Percentiles rank a stretch among this genome's conserved stretches.
Conservation (phyloP, 2,329 filamentous ascomycete species). For the Ophiognomonia clavigignenti-juglandacearum region DNA sequence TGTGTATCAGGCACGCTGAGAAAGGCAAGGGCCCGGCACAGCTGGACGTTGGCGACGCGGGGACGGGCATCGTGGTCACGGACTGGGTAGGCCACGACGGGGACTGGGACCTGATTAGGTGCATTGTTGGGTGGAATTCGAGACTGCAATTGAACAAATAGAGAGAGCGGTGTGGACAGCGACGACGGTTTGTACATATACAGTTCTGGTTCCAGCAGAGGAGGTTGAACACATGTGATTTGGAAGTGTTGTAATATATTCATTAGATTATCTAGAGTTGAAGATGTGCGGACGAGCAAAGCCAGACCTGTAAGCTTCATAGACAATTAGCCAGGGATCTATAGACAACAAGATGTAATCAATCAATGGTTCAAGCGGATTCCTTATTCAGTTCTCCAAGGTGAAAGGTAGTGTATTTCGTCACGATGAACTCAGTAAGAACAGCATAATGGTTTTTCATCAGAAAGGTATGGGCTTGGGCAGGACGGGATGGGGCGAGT, state of each 20-base stretch:
- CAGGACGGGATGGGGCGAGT: background rate
- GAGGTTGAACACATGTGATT: background rate
- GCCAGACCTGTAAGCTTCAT: background rate
- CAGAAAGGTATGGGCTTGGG: slow-evolving; percentile 32
- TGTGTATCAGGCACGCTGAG: slow-evolving; percentile 54
- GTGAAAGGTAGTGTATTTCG: slow-evolving; percentile 47
- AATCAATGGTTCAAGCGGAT: slow-evolving; percentile 7
- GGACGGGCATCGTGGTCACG: slow-evolving; percentile 83
- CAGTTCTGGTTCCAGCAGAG: too few species aligned
- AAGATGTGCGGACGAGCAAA: background rate
- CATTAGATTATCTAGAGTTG: slow-evolving; percentile 3
- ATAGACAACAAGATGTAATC: background rate
- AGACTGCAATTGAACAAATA: slow-evolving; percentile 45
- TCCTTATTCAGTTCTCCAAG: slow-evolving; percentile 57
- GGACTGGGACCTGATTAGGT: slow-evolving; percentile 86
- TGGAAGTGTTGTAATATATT: background rate
- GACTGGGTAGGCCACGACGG: slow-evolving; percentile 87
- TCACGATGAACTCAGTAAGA: slow-evolving; percentile 50
- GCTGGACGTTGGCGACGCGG: slow-evolving; percentile 60
- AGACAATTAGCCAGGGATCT: slow-evolving; percentile 2
- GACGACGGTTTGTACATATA: background rate
- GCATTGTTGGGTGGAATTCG: slow-evolving; percentile 88
- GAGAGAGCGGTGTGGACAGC: background rate
- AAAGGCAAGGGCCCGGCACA: slow-evolving; percentile 43
- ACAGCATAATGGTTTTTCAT: slow-evolving; percentile 47